Evolutionary conservation across 305 asterid species (phyloP), one percentile per base, ranked within the genome.

Genomic region (Coffea humblotiana): DNA sequence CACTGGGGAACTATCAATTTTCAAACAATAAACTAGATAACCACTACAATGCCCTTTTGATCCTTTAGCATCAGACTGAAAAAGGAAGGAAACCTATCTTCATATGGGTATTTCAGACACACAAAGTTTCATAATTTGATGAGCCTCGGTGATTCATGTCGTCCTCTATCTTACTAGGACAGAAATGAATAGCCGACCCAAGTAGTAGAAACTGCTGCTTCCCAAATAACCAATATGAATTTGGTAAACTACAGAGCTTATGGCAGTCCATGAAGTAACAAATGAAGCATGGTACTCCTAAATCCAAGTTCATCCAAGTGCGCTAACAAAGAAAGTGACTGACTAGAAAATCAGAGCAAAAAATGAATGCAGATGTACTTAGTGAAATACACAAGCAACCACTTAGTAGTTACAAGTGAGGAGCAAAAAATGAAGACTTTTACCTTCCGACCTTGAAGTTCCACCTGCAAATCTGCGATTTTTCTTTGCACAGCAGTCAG

Each of bases 361-460:
- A 14, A 5, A 35, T 23, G 35, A 21, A 25, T 11, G 10, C 32
- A 23, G 49, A 35, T 29, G 23, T 68, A 21, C 15, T 70, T 7
- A 47, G 2, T 5, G 8, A 25, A 56, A n/a, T 43, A 25, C 54
- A 63, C 15, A 14, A 40, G 21, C 40, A 54, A 43, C 16, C 25
- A 10, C 64, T 21, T 19, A 16, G 14, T 8, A 49, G 27, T 16
- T 56, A 58, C 7, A 40, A 12, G 14, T 12, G 35, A 25, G 23
- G 16, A 21, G 78, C 48, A 37, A 58, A 15, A 15, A 71, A 61
- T 58, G 40, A 15, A 48, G n/a, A 35, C 3, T 69, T 32, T 77
- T 69, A 96, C 98, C 98, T 96, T 96, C 86, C 99, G 91, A 78
- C 99, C 99, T 84, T 96, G 99, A 87, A 96, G 98, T 84, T 96